Percentiles rank a stretch among this genome's conserved stretches.
phyloP scores from a whole-genome alignment of 2,329 filamentous ascomycete genomes.

The Trichoderma sp. region DNA sequence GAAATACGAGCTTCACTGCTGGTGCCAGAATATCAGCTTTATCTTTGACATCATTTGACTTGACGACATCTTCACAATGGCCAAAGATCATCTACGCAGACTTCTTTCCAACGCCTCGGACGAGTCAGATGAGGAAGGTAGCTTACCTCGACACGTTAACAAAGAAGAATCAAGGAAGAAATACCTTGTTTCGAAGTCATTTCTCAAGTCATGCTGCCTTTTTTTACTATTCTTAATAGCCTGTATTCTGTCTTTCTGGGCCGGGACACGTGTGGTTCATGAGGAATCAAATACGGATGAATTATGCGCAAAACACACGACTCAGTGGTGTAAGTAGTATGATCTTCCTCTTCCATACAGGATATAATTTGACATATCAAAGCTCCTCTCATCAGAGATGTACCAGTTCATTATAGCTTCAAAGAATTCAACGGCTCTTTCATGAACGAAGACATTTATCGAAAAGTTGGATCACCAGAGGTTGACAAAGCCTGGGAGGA shows the following conservation, averaged over 20 bases:
- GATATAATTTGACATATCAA: neutral
- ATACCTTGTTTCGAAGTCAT: neutral
- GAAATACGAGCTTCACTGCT: neutral
- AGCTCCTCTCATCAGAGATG: constrained; percentile 37
- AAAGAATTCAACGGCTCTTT: constrained; percentile 56
- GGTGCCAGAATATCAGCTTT: neutral
- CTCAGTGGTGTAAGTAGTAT: constrained; percentile 37
- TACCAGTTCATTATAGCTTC: constrained; percentile 32
- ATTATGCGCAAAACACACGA: constrained; percentile 33
- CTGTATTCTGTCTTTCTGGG: constrained; percentile 13
- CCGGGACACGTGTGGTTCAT: constrained; percentile 1
- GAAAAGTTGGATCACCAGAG: constrained; percentile 47
- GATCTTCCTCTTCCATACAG: neutral
- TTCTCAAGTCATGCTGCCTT: neutral
- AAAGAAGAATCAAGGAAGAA: neutral
- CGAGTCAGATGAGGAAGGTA: constrained; percentile 19
- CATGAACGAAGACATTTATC: constrained; percentile 52
- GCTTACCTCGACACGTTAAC: neutral
- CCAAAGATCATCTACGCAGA: neutral
- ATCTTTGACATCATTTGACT: neutral
- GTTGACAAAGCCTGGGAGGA: constrained; percentile 57
- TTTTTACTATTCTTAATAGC: neutral
- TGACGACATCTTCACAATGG: neutral
- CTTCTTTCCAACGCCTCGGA: constrained; percentile 1
- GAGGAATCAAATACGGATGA: constrained; percentile 8